Base-by-base conservation (phyloP, 345 rosid genomes). In the Anastatica hierochuntica region DNA sequence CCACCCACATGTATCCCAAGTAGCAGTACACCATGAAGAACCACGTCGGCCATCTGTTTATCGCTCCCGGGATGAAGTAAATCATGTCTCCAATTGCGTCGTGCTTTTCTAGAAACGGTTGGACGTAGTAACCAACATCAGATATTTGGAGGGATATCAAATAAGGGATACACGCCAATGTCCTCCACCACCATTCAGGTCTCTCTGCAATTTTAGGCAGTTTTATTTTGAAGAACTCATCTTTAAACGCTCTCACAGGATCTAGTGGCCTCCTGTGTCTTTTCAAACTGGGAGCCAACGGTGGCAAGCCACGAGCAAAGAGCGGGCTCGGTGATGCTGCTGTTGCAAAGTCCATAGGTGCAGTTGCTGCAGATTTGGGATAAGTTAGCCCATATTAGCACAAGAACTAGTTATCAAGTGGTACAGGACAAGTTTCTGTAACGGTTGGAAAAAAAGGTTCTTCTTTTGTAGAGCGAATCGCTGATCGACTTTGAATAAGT, bases 181-280 rank as follows among this genome's bases (percentile, higher is more conserved):
- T 82, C 58, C 95, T 79, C 85, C 85, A 76, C 90, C 90, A 82
- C 95, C 95, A 89, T 37, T 79, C 77, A 14, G 84, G 95, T 55
- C 79, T 83, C 71, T 77, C 76, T 5, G 43, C 19, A 19, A 74
- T 37, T 50, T 58, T 67, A 9, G 89, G 88, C 29, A 60, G 57
- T 36, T 59, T 70, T 56, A 82, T 63, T 51, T 72, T 60, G 53
- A 76, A 75, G 19, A 72, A 40, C 5, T 78, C 73, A 24, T 72
- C 69, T 68, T 68, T 73, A 19, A 53, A 48, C 7, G 80, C 88
- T 42, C 60, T 65, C 1, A 49, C 49, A 5, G 63, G 53, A 4
- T 27, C 7, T 3, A 13, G 7, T 8, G 56, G 62, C 55, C 30
- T 58, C 16, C 21, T 36, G 2, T 14, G 42, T 34, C 38, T 55